Base-by-base conservation (phyloP, 495 filamentous ascomycete genomes). In the Ramalina peruviana region DNA sequence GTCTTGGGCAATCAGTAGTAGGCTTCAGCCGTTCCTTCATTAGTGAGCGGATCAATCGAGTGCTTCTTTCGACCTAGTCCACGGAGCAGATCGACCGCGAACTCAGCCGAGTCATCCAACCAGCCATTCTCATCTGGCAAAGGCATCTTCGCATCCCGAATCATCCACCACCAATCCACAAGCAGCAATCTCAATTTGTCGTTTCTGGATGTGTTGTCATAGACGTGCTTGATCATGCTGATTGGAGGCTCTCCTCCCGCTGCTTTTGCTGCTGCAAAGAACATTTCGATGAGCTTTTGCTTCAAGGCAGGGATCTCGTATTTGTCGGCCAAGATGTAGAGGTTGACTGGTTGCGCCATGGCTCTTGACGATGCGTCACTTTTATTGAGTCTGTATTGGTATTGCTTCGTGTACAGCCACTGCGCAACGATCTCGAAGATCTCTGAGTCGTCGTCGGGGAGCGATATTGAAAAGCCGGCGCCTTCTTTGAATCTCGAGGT, bases 391-490 rank as follows among this genome's bases (percentile, higher is more conserved):
- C 6, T 47, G 13, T 7, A 36, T 13, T 37, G 19, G 17, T 36
- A 19, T 6, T 21, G 4, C 0, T 16, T 25, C 3, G 6, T 15
- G 48, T 51, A 56, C 4, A 58, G 53, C 36, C 42, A 58, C 25
- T 57, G 38, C 0, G 46, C 15, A 30, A 61, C 42, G 13, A 15
- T 21, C 0, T 52, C 54, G 26, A 59, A 53, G 2, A 23, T 10
- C 2, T 13, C 12, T 12, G 19, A 25, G 26, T 43, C 36, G 1
- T 60, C 56, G n/a, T 59, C 53, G 3, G 45, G 45, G 2, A 60
- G 56, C 2, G 11, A 1, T 21, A 60, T 49, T 0, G 27, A 12
- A 6, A 27, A 7, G 2, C 49, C 43, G 1, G 17, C 4, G 30
- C 36, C 27, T 21, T 60, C 58, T n/a, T 23, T 36, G 43, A 46